Base-by-base conservation (phyloP, 2,329 filamentous ascomycete genomes). In the Dactylonectria estremocensis region DNA sequence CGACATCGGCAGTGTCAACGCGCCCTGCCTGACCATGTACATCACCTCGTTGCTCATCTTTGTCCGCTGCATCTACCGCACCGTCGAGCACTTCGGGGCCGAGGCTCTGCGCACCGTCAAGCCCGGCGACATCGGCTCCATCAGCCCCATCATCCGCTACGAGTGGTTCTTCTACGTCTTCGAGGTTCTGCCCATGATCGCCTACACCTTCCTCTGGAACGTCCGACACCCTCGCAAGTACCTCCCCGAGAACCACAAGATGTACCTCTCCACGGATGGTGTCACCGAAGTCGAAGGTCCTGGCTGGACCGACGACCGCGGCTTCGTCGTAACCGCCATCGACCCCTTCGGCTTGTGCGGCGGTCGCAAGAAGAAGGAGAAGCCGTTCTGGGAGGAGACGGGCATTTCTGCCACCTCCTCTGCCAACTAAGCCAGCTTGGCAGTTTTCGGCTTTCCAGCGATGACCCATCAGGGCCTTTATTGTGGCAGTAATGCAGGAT, bases 141-240 rank as follows among this genome's bases (percentile, higher is more conserved):
- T 86, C 2, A 83, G 81, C 18, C 82, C 85, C 0, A 78, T 87
- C 24, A 60, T 88, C 18, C 81, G 85, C 18, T 86, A 88, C 68
- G 87, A 89, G 76, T 87, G 83, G 82, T 89, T 83, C 75, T 89
- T 89, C 69, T 88, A 85, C 72, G 80, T 89, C 28, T 89, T 89
- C 66, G 87, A 89, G 77, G 84, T 82, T 0, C 69, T 72, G 0
- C 74, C 87, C 31, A 89, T 89, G 87, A 69, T 88, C 1, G 31
- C 72, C 49, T 89, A 89, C 72, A 80, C 80, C 16, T 76, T 80
- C 22, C 68, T 89, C 64, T 80, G 86, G 75, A 89, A 88, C 67
- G 46, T 80, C 2, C 77, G 83, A 8, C 84, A 88, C 68, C 87
- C 87, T 31, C 80, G 86, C 35, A 78, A 79, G 20, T 87, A 80